A percentile compares a stretch with the other conserved stretches of the same genome.
These are phyloP conservation scores for Lactarius indigo DNA, from an alignment of 768 basidiomycete genomes.

Conservation along the genomic window DNA sequence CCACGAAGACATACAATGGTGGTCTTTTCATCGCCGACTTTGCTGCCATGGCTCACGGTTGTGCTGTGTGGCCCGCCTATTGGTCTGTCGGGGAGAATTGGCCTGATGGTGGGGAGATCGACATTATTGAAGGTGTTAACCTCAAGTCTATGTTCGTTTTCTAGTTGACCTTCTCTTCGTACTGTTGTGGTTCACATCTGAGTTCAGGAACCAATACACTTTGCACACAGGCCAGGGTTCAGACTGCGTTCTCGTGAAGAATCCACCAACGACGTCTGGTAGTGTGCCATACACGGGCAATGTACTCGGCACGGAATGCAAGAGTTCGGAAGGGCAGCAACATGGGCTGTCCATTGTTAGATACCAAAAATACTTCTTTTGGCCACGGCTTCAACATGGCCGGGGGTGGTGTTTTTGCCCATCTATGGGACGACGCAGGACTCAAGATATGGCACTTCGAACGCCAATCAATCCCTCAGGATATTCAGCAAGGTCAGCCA, in stretches of 20 bases:
- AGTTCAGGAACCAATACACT: slow-evolving; percentile 10
- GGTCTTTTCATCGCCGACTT: slow-evolving; percentile 36
- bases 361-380: slow-evolving; percentile 1
- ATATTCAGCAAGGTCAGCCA: slow-evolving; percentile 6
- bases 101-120: slow-evolving; percentile 35
- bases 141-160: not conserved
- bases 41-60: slow-evolving; percentile 31
- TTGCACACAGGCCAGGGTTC: slow-evolving; percentile 6
- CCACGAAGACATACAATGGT: slow-evolving; percentile 29
- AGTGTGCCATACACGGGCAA: not conserved
- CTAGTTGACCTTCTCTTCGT: not conserved
- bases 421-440: not conserved
- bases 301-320: not conserved
- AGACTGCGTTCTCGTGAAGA: not conserved
- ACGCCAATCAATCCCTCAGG: slow-evolving; percentile 10
- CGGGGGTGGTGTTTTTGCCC: slow-evolving; percentile 12
- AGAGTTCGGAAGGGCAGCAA: not conserved
- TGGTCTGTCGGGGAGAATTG: slow-evolving; percentile 27
- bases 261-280: not conserved
- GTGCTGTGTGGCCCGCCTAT: slow-evolving; percentile 32
- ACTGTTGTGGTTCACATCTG: not conserved
- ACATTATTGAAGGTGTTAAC: slow-evolving; percentile 31
- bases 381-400: slow-evolving; percentile 8
- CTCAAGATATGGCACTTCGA: slow-evolving; percentile 17
- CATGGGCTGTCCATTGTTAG: slow-evolving; percentile 1